Conservation (phyloP, 2,329 filamentous ascomycete species). For the Ramularia collo-cygni region DNA sequence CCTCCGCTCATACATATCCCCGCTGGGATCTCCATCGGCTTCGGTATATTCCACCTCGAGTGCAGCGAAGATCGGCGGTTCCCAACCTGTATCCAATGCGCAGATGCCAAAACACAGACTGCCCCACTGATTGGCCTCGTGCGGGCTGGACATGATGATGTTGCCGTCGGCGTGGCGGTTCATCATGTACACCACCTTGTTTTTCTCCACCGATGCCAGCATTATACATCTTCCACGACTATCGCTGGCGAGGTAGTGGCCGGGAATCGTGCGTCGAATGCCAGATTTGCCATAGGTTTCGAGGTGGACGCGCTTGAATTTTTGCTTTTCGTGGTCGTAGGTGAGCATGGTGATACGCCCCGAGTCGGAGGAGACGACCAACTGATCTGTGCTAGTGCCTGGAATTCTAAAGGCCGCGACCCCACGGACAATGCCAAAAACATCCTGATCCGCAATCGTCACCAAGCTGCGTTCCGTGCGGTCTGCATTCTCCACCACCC, state of each 20-base stretch:
- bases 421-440: constrained; percentile 90
- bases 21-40: constrained; percentile 82
- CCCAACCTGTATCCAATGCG: constrained; percentile 89
- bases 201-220: constrained; percentile 93
- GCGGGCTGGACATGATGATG: constrained; percentile 90
- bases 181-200: constrained; percentile 97
- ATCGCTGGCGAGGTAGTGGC: constrained; percentile 92
- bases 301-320: constrained; percentile 81
- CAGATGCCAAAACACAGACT: constrained; percentile 84
- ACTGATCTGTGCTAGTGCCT: constrained; percentile 90
- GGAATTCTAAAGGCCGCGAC: constrained; percentile 86
- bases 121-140: constrained; percentile 91
- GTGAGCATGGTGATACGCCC: constrained; percentile 91
- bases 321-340: constrained; percentile 78
- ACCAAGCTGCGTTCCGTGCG: constrained; percentile 71
- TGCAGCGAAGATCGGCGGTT: constrained; percentile 92
- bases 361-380: constrained; percentile 92
- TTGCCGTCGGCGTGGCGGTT: constrained; percentile 93
- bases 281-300: constrained; percentile 99
- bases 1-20: constrained; percentile 69
- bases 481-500: constrained; percentile 55
- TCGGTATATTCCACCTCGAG: constrained; percentile 92
- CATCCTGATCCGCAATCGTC: constrained; percentile 81
- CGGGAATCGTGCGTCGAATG: constrained; percentile 83
- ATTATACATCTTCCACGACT: constrained; percentile 93